Base-by-base conservation (phyloP, 108 stramenopile species). In the Nitzschia putrida region DNA sequence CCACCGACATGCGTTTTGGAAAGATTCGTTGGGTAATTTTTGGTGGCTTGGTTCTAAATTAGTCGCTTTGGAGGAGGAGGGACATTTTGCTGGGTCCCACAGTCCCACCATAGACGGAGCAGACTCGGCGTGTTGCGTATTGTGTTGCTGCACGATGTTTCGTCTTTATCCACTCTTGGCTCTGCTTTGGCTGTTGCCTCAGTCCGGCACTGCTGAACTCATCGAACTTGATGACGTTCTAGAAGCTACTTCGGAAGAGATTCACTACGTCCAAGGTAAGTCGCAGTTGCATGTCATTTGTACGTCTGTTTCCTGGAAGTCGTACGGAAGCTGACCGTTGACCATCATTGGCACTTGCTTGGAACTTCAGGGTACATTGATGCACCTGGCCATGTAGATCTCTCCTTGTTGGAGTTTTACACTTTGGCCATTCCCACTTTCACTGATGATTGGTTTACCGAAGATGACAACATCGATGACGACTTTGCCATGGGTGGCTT, bases 331-430 rank as follows among this genome's bases (percentile, higher is more conserved):
- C 34, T 51, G 14, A 66, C 50, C 14, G 18, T 20, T 53, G 12
- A 4, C 8, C 18, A 47, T 34, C 45, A 25, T 14, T 49, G 14
- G 18, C 29, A 7, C 42, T 56, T 52, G 40, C 24, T 43, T 20
- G 16, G 5, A 23, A 2, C 8, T 42, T 55, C 14, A 68, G 89
- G 87, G 14, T 91, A 69, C 59, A 24, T 91, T 18, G 66, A 85
- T 13, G 82, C 87, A 9, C 89, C 89, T 13, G 89, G 85, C 7
- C 86, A 63, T 40, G 73, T 91, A 12, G 85, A 88, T 53, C 64
- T 88, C 10, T 74, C 82, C 23, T 44, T 72, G 8, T 60, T 88
- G 22, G 60, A 37, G 18, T 85, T 88, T 64, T 53, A 64, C 8
- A 77, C 81, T 7, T 29, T 61, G 22, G 42, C 41, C 55, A 45